Evolutionary conservation across 352 stramenopile species (phyloP).

Genomic region (Thalassiosira livingstoniorum): DNA sequence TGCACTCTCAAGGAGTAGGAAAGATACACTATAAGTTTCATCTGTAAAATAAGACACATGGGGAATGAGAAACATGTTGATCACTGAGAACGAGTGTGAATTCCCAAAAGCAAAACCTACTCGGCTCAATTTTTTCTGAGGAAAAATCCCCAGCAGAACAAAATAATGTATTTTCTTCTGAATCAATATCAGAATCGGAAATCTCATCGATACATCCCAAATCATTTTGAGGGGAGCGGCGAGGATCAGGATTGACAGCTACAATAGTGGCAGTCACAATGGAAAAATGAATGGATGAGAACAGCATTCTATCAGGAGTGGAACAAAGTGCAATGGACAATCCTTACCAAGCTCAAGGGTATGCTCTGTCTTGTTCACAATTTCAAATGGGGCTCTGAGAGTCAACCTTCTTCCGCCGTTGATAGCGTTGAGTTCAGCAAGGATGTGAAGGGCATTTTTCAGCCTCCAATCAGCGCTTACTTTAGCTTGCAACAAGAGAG

Average conservation of each 20-base stretch:
- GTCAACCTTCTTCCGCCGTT: slow-evolving; percentile 85
- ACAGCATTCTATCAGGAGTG: slow-evolving; percentile 2
- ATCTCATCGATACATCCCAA: slow-evolving; percentile 13
- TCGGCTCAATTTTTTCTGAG: slow-evolving; percentile 58
- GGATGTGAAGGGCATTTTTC: slow-evolving; percentile 85
- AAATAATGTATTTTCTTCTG: slow-evolving; percentile 19
- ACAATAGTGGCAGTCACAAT: slow-evolving; percentile 23
- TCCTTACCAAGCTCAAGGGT: slow-evolving; percentile 70
- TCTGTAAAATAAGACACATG: slow-evolving; percentile 21
- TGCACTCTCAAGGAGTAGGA: slow-evolving; percentile 84
- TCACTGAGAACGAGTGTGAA: too few relatives aligned
- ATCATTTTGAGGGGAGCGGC: slow-evolving; percentile 20
- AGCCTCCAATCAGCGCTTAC: slow-evolving; percentile 82
- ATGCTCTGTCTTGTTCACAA: slow-evolving; percentile 87
- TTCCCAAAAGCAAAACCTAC: background rate
- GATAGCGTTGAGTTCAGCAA: slow-evolving; percentile 86
- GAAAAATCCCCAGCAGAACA: slow-evolving; percentile 32
- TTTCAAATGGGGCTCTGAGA: slow-evolving; percentile 81
- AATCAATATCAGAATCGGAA: slow-evolving; percentile 11
- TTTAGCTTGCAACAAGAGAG: slow-evolving; percentile 69
- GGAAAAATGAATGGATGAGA: background rate
- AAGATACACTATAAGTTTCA: slow-evolving; percentile 78
- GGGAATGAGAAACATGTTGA: background rate
- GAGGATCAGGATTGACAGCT: slow-evolving; percentile 59
- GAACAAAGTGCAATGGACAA: slow-evolving; percentile 6